phyloP scores from a whole-genome alignment of 352 stramenopile species.

The Globisporangium nagaii region DNA sequence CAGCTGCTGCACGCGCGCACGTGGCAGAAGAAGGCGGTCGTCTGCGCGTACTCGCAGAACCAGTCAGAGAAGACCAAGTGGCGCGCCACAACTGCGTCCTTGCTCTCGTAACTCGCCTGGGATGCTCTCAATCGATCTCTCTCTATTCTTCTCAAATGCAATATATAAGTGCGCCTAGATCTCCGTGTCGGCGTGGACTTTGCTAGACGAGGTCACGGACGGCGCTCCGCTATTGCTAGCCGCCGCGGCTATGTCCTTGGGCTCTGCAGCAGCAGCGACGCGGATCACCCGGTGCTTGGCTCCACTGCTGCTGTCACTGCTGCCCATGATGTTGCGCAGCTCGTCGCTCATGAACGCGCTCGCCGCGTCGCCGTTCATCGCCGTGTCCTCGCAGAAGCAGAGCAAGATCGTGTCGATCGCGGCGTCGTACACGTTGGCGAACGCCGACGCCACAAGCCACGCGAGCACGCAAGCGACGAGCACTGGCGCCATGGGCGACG shows the following conservation, averaged over 20 bases:
- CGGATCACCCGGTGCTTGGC: constrained; percentile 37
- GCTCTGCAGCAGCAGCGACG: constrained; percentile 14
- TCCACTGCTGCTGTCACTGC: not conserved
- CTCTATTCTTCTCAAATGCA: not conserved
- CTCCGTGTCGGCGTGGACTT: constrained; percentile 37
- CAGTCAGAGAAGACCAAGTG: not conserved
- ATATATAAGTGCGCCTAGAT: constrained; percentile 17
- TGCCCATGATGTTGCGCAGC: constrained; percentile 57
- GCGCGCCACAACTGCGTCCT: not conserved
- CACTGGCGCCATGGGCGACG: constrained; percentile 88
- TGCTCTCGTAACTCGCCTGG: constrained; percentile 1
- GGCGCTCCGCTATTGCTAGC: constrained; percentile 2
- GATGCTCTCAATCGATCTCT: not conserved
- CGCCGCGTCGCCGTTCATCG: constrained; percentile 44
- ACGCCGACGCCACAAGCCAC: constrained; percentile 89
- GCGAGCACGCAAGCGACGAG: constrained; percentile 71
- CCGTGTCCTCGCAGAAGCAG: constrained; percentile 94
- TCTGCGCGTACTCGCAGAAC: constrained; percentile 70
- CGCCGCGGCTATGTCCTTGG: not conserved
- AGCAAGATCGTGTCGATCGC: constrained; percentile 94
- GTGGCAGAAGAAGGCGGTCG: constrained; percentile 63
- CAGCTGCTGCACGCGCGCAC: constrained; percentile 29
- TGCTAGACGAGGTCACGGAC: constrained; percentile 7
- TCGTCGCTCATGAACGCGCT: constrained; percentile 83
- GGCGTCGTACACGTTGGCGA: constrained; percentile 94